Evolutionary conservation across 306 rosid species (phyloP).

Genomic region (Echinosophora koreensis): DNA sequence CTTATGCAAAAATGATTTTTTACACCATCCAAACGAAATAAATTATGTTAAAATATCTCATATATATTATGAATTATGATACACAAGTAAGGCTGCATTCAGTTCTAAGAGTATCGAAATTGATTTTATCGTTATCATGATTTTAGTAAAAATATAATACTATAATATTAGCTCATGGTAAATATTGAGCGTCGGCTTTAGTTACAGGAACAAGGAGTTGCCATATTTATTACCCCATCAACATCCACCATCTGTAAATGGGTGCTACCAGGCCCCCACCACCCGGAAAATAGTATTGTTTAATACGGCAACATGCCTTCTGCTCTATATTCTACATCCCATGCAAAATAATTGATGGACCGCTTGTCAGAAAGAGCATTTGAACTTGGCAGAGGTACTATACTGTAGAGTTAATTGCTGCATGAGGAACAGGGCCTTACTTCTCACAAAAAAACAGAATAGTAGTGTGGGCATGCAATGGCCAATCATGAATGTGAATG

Average conservation of each 20-base stretch:
- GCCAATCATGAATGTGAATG: constrained; percentile 46
- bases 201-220: no score
- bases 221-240: constrained; percentile 32
- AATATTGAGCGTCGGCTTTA: no score
- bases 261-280: constrained; percentile 7
- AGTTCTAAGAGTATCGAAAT: no score
- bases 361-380: constrained; percentile 27
- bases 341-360: constrained; percentile 42
- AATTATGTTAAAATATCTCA: no score
- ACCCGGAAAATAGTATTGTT: no score
- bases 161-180: no score
- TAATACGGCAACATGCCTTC: not conserved
- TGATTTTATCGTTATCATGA: no score
- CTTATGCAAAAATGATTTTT: no score
- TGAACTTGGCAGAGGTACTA: not conserved
- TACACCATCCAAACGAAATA: no score
- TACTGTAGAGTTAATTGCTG: not conserved
- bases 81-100: no score
- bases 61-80: no score
- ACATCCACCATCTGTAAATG: constrained; percentile 37
- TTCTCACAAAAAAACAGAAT: not conserved
- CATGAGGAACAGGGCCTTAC: not conserved
- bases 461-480: constrained; percentile 11
- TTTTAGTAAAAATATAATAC: no score
- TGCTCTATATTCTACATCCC: not conserved